Percentiles rank a stretch among this genome's conserved stretches.
Conservation (phyloP, 2,329 filamentous ascomycete genomes). For the Celoporthe dispersa region DNA sequence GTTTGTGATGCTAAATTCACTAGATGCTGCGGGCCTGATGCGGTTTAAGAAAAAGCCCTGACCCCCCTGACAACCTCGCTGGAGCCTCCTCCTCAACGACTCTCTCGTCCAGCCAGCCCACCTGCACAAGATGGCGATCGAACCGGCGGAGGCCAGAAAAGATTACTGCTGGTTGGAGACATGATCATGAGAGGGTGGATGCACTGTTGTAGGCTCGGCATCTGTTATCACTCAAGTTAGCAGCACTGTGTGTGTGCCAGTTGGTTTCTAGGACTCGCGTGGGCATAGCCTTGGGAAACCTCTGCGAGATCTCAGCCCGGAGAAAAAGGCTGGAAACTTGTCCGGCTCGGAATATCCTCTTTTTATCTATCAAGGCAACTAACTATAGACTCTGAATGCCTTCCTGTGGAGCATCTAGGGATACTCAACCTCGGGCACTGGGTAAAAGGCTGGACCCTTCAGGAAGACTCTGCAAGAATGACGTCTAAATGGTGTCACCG, state of each 20-base stretch:
- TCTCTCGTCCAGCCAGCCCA: neutral
- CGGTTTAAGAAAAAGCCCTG: neutral
- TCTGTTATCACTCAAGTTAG: neutral
- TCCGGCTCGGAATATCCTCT: neutral
- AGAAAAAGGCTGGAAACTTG: neutral
- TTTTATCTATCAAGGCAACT: neutral
- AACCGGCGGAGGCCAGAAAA: neutral
- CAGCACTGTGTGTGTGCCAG: neutral
- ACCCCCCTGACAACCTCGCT: neutral
- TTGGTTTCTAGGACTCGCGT: neutral
- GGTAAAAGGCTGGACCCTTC: neutral
- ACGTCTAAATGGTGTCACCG: neutral
- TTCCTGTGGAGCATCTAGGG: neutral
- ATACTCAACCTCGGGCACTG: neutral
- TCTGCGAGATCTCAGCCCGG: neutral
- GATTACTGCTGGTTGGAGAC: neutral
- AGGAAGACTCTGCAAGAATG: neutral
- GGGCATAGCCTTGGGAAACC: neutral
- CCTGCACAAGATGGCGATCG: neutral
- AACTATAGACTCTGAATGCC: neutral
- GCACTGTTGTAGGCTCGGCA: neutral
- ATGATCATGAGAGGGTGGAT: neutral
- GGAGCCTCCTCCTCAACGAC: neutral
- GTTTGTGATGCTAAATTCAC: constrained; percentile 9
- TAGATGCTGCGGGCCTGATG: neutral